Evolutionary conservation across 352 stramenopile genomes (phyloP), one percentile per base, ranked within the genome.

Genomic region (Bremia lactucae): DNA sequence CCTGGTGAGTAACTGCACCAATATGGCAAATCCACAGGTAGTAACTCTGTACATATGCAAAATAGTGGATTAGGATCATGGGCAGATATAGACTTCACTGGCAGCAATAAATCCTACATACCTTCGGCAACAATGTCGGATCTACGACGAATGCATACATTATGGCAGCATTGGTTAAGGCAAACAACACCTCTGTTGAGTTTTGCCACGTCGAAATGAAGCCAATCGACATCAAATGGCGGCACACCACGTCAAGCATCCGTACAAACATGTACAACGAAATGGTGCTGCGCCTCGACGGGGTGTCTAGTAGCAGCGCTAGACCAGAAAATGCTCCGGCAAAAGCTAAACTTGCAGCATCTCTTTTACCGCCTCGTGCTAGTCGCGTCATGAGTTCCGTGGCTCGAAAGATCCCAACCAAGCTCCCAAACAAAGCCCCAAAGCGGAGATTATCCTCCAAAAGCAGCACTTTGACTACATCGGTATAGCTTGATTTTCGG

Each of bases 211-310:
- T 62, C 1, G 72, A 72, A 10, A 89, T 44, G 23, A 63, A 46
- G 4, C 64, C 66, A 19, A 68, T 62, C 2, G 68, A 68, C 36
- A 65, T 72, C 23, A 88, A 59, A 36, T 87, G 75, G 29, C 80
- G 75, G 14, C 74, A 72, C 9, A 88, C 63, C 4, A 93, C 65
- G 49, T 93, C 77, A 22, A 93, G 54, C 75, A 89, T 87, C 31
- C 77, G 74, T 26, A 90, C 70, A 46, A 93, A 88, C 38, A 89
- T 79, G 54, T 93, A 93, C 29, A 93, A 61, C 44, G 80, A 72
- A 38, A 90, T 83, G 16, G 75, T 83, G 26, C 36, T 76, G 7
- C 77, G 75, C 6, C 80, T 66, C 7, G 60, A 61, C 6, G 64
- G 61, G 20, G 77, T 75, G 31, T 93, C 80, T 16, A 90, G 50